A percentile compares a stretch with the other conserved stretches of the same genome.
These are phyloP conservation scores for Camellia lanceoleosa DNA, from an alignment of 148 eudicot species.

Conservation along the genomic window DNA sequence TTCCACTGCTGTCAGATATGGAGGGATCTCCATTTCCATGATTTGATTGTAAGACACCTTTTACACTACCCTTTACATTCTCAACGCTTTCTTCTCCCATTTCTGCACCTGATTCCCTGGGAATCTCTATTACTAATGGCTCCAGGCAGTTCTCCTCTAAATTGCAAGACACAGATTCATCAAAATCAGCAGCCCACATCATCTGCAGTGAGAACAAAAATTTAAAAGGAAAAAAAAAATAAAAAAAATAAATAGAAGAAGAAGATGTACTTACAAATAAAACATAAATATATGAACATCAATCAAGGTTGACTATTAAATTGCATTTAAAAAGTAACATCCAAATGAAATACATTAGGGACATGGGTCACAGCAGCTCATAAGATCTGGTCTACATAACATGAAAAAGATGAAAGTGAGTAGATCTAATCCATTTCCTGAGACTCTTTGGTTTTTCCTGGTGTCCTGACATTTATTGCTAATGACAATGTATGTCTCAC, in stretches of 20 bases:
- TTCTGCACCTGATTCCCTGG: conserved; percentile 44
- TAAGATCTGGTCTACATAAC: not conserved
- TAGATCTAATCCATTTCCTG: not conserved
- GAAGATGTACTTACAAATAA: not conserved
- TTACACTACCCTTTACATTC: conserved; percentile 35
- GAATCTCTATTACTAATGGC: conserved; percentile 64
- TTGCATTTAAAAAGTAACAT: not conserved
- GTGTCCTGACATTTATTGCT: not conserved
- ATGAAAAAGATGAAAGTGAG: not conserved
- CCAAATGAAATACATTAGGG: not conserved
- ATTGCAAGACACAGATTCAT: conserved; percentile 62
- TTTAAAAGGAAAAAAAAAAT: not conserved
- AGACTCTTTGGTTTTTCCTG: not conserved
- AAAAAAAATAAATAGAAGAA: not conserved
- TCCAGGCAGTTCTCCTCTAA: conserved; percentile 71
- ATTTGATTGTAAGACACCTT: conserved; percentile 42
- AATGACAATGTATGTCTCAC: not conserved
- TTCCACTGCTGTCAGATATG: conserved; percentile 46
- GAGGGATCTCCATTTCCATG: conserved; percentile 42
- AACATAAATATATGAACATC: not conserved
- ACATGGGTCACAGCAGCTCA: not conserved
- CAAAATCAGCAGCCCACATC: conserved; percentile 99
- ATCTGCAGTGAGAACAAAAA: conserved; percentile 53
- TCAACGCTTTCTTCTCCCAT: conserved; percentile 51
- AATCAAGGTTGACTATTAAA: not conserved